Conservation (phyloP, 139 green algal species). For the Pleodorina starrii region DNA sequence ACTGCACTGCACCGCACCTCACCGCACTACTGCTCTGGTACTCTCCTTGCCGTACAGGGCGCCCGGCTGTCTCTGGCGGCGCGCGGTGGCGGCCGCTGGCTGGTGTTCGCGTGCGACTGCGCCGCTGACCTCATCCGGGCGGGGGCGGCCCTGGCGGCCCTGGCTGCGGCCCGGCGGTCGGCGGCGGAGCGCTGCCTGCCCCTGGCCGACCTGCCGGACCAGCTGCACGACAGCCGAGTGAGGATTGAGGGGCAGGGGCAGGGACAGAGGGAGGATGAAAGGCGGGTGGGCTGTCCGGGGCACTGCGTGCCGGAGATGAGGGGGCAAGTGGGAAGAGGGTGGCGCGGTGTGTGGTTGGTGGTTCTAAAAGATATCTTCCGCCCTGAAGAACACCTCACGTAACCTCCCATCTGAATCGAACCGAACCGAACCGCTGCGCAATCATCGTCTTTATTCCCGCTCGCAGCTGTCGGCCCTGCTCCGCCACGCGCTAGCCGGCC, state of each 20-base stretch:
- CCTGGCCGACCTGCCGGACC: background rate
- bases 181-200: background rate
- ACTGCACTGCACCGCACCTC: no score
- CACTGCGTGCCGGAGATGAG: no score
- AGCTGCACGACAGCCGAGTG: background rate
- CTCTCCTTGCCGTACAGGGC: constrained; percentile 5
- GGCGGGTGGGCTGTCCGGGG: no score
- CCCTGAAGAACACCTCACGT: no score
- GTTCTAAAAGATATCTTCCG: no score
- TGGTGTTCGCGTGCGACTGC: constrained; percentile 21
- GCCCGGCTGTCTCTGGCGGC: background rate
- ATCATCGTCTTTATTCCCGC: no score
- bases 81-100: constrained; percentile 18
- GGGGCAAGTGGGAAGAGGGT: no score
- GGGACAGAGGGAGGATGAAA: no score
- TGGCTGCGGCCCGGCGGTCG: background rate
- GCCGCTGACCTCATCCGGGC: background rate
- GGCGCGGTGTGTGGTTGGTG: no score
- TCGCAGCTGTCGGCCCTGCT: constrained; percentile 19
- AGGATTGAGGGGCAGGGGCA: background rate
- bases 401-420: no score
- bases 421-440: no score
- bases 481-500: background rate
- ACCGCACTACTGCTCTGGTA: no score
- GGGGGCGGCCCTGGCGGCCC: background rate